Base-by-base conservation (phyloP, 2,329 filamentous ascomycete species). In the Ceratocystis ficicola region DNA sequence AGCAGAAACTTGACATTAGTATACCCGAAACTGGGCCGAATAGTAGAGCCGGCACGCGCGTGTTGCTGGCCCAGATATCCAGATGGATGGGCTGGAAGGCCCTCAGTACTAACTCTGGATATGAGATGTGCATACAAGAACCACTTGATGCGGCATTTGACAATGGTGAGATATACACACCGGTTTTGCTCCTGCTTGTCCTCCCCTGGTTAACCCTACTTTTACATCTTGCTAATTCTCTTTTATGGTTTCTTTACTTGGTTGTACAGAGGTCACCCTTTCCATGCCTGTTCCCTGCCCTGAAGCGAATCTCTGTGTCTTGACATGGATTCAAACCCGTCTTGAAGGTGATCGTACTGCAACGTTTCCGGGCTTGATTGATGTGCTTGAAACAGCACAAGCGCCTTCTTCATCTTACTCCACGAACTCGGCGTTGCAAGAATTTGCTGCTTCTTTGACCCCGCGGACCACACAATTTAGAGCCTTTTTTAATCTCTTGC, bases 41-140 rank as follows among this genome's bases (percentile, higher is more conserved):
- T 0, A 77, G 79, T 0, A 75, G 77, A 30, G 73, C 75, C 8
- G 79, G 82, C 61, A 71, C 97, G 25, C 83, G 84, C n/a, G 85
- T 88, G 17, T 74, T 96, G 1, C 77, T 97, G 55, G 86, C 87
- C 59, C 93, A 96, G 73, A 80, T 99, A 66, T 84, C 87, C 0
- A 79, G 81, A 64, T 97, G 93, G 92, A 78, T 99, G 28, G 83
- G 84, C 7, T 96, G 93, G 83, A 69, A 74, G 6, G 72, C 74
- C 60, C 83, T 83, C 71, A 74, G 74, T 2, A 73, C 74, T 5
- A 66, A 77, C 17, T 63, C 61, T 32, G 61, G 61, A 5, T 84
- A 85, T 66, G 79, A 81, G 60, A 70, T 83, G 0, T 81, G 81
- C 4, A 76, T 84, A 68, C 80, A 83, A 63, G 74, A 80, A 62